phyloP scores from a whole-genome alignment of 176 grass and related monocot genomes.

The Eragrostis nindensis region DNA sequence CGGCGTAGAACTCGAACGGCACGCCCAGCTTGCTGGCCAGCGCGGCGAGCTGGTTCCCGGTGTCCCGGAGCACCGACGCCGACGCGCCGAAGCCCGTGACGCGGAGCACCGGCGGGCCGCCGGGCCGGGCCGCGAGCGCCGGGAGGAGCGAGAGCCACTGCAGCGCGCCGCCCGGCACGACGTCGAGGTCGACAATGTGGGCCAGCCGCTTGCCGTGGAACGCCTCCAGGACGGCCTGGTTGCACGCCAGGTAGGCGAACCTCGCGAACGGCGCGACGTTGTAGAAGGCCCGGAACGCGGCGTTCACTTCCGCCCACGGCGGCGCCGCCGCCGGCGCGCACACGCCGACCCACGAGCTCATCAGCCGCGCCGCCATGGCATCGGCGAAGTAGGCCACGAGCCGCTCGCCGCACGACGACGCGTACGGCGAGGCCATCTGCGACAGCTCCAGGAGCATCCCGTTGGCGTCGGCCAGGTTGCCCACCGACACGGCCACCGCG shows the following conservation, averaged over 20 bases:
- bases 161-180: conserved; percentile 55
- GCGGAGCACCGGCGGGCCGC: conserved; percentile 42
- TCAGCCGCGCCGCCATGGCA: conserved; percentile 53
- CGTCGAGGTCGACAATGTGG: conserved; percentile 65
- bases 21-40: conserved; percentile 56
- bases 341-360: conserved; percentile 62
- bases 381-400: conserved; percentile 68
- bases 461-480: conserved; percentile 58
- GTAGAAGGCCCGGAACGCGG: conserved; percentile 60
- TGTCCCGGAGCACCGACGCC: conserved; percentile 38
- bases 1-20: conserved; percentile 63
- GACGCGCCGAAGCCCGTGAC: conserved; percentile 59
- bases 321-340: conserved; percentile 25
- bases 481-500: conserved; percentile 56
- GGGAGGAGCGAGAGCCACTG: conserved; percentile 68
- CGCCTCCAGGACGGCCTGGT: conserved; percentile 54
- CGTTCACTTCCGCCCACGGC: conserved; percentile 38
- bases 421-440: conserved; percentile 61
- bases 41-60: conserved; percentile 55
- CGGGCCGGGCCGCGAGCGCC: conserved; percentile 43
- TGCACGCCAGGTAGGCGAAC: conserved; percentile 49
- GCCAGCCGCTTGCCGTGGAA: conserved; percentile 39
- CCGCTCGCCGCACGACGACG: conserved; percentile 60
- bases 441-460: conserved; percentile 54
- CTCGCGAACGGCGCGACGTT: conserved; percentile 50